phyloP scores from a whole-genome alignment of 1,284 basidiomycete genomes.

The Phenoliferia sp. region DNA sequence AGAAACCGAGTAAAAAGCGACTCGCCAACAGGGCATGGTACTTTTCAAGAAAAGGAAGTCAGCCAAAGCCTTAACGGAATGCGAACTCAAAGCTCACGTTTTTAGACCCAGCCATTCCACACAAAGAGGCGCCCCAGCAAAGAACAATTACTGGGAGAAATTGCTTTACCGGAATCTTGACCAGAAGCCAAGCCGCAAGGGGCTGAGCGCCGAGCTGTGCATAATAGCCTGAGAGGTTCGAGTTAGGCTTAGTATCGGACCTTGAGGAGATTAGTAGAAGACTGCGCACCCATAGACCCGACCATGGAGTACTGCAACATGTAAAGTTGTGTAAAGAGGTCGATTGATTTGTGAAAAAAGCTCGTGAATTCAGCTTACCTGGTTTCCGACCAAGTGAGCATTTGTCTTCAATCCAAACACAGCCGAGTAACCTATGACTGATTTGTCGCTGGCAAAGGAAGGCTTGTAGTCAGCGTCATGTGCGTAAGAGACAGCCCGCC shows the following conservation, averaged over 20 bases:
- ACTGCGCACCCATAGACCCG: not conserved
- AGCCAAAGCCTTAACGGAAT: not conserved
- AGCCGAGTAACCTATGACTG: constrained; percentile 8
- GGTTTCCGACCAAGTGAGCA: constrained; percentile 5
- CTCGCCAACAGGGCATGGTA: constrained; percentile 18
- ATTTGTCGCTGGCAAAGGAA: constrained; percentile 3
- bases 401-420: constrained; percentile 13
- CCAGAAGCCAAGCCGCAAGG: constrained; percentile 27
- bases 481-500: not conserved
- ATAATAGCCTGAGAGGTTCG: constrained; percentile 16
- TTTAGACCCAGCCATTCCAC: constrained; percentile 28
- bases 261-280: not conserved
- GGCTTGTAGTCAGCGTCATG: not conserved
- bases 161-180: constrained; percentile 18
- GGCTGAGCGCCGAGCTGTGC: constrained; percentile 31
- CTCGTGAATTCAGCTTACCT: not conserved
- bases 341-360: not conserved
- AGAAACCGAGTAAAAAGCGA: constrained; percentile 29
- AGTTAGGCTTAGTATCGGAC: not conserved
- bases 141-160: constrained; percentile 22
- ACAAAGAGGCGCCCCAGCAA: constrained; percentile 10
- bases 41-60: not conserved
- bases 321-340: not conserved
- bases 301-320: not conserved
- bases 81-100: not conserved